These are phyloP conservation scores for Pythium dissotocum DNA, from an alignment of 352 stramenopile species.

Conservation along the genomic window DNA sequence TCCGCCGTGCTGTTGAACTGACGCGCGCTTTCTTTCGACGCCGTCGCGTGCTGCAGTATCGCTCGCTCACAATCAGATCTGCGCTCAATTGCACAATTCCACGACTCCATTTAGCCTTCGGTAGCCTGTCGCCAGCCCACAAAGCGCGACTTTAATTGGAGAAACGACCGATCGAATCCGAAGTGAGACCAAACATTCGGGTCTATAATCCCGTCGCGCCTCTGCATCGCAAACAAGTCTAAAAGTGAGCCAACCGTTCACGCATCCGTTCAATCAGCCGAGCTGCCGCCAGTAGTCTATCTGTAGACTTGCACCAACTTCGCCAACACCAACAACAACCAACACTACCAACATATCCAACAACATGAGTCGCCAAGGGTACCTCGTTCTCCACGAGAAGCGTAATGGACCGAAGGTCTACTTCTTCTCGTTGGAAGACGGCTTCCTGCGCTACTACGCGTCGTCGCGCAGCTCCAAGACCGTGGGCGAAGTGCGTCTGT, in stretches of 20 bases:
- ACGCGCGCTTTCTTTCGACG: constrained; percentile 8
- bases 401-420: constrained; percentile 43
- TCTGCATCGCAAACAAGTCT: constrained; percentile 20
- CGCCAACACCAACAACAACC: constrained; percentile 12
- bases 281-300: constrained; percentile 2
- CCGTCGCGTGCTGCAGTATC: constrained; percentile 4
- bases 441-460: constrained; percentile 74
- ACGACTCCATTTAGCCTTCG: constrained; percentile 1
- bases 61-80: constrained; percentile 2
- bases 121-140: not conserved
- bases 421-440: constrained; percentile 84
- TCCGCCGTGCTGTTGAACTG: not conserved
- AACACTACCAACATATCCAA: constrained; percentile 1
- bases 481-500: constrained; percentile 71
- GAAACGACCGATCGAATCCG: constrained; percentile 9
- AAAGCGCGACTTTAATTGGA: constrained; percentile 3
- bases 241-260: constrained; percentile 15
- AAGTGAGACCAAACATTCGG: constrained; percentile 13
- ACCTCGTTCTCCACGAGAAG: constrained; percentile 78
- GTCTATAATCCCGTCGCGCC: constrained; percentile 1
- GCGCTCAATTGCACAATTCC: constrained; percentile 6
- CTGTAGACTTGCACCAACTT: constrained; percentile 11
- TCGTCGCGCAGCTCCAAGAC: constrained; percentile 38
- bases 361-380: constrained; percentile 74
- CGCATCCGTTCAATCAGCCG: not conserved